These are phyloP conservation scores for Saussurea involucrata DNA, from an alignment of 129 eudicot genomes.

Conservation along the genomic window DNA sequence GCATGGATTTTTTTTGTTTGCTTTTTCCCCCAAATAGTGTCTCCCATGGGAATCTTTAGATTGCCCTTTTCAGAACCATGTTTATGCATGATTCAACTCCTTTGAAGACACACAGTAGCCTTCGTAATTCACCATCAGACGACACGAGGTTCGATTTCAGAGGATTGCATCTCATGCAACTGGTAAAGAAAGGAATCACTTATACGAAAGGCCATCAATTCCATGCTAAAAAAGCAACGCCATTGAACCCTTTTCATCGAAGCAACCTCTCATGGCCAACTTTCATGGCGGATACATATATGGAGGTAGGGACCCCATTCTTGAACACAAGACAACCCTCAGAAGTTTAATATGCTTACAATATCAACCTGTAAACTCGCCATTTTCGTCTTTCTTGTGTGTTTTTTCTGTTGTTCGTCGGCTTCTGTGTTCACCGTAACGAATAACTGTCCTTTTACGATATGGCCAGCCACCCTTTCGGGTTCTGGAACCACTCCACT, in stretches of 20 bases:
- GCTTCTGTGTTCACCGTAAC: slow-evolving; percentile 54
- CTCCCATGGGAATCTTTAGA: slow-evolving; percentile 16
- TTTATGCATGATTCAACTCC: slow-evolving; percentile 5
- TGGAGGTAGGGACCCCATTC: background rate
- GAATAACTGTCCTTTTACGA: slow-evolving; percentile 82
- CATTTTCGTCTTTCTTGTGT: background rate
- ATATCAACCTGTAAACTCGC: slow-evolving; percentile 13
- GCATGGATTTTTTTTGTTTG: background rate
- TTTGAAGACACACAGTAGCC: background rate
- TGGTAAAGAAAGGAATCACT: slow-evolving; percentile 77
- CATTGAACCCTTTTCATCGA: slow-evolving; percentile 43
- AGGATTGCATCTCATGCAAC: slow-evolving; percentile 7
- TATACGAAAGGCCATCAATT: slow-evolving; percentile 39
- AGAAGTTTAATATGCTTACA: slow-evolving; percentile 24
- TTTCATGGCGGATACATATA: slow-evolving; percentile 7
- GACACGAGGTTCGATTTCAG: no score
- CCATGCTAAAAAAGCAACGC: slow-evolving; percentile 12
- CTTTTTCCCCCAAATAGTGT: slow-evolving; percentile 23
- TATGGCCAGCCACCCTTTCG: slow-evolving; percentile 91
- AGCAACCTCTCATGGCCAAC: slow-evolving; percentile 37
- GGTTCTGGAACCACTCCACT: slow-evolving; percentile 80
- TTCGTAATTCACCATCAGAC: background rate
- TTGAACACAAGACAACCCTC: background rate
- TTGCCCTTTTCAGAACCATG: slow-evolving; percentile 33
- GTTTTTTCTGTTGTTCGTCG: slow-evolving; percentile 23